phyloP scores from a whole-genome alignment of 495 filamentous ascomycete genomes.

The Parathielavia appendiculata region DNA sequence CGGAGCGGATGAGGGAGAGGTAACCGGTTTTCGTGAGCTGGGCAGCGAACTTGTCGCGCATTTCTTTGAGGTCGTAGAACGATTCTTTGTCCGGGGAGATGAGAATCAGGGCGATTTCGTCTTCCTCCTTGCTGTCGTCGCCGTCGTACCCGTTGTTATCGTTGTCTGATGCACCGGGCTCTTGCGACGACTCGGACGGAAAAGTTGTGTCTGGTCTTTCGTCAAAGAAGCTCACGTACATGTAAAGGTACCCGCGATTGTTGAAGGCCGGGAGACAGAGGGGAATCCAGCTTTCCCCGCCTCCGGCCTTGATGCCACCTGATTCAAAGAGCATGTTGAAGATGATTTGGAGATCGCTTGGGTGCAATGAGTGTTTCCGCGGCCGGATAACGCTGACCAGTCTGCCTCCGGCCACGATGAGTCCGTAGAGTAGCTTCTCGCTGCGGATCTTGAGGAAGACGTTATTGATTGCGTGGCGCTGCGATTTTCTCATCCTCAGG shows the following conservation, averaged over 20 bases:
- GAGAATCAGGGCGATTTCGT: conserved; percentile 83
- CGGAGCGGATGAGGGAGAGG: conserved; percentile 65
- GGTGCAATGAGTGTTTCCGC: conserved; percentile 91
- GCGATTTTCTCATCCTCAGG: conserved; percentile 76
- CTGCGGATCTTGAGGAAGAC: conserved; percentile 71
- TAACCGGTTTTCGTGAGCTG: conserved; percentile 70
- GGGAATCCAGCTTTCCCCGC: conserved; percentile 96
- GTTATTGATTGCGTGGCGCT: conserved; percentile 81
- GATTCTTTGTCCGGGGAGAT: conserved; percentile 89
- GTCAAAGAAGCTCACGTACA: conserved; percentile 93
- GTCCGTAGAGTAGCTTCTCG: conserved; percentile 77
- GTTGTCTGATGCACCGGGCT: background rate
- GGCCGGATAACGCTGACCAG: conserved; percentile 93
- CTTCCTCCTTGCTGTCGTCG: conserved; percentile 43
- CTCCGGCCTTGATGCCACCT: conserved; percentile 73
- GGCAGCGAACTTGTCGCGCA: conserved; percentile 74
- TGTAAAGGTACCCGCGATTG: conserved; percentile 94
- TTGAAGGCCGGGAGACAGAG: conserved; percentile 97
- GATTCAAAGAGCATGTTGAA: conserved; percentile 99
- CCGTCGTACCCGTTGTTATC: conserved; percentile 19
- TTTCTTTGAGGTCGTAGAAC: conserved; percentile 82
- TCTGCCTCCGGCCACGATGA: conserved; percentile 88
- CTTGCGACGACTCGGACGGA: conserved; percentile 21
- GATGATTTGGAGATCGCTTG: conserved; percentile 89
- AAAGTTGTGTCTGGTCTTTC: conserved; percentile 30